Percentiles rank a stretch among this genome's conserved stretches.
Conservation (phyloP, 2,329 filamentous ascomycete species). For the Fusarium azukiicola region DNA sequence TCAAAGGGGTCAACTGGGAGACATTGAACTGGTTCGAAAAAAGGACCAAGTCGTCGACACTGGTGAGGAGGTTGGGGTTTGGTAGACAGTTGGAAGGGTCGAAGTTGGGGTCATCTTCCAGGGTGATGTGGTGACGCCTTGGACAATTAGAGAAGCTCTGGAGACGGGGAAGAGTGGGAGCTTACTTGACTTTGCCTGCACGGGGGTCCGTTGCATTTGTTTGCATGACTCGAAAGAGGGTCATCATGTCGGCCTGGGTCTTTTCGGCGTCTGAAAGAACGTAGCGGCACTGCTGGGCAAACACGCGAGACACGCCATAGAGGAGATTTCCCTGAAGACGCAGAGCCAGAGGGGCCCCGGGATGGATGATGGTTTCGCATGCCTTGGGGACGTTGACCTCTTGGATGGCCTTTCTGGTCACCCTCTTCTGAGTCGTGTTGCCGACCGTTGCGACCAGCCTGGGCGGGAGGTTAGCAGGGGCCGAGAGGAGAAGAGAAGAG, state of each 20-base stretch:
- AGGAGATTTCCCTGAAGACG: constrained; percentile 94
- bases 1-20: constrained; percentile 71
- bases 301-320: constrained; percentile 92
- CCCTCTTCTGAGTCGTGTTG: constrained; percentile 84
- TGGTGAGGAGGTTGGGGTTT: constrained; percentile 61
- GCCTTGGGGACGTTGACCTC: constrained; percentile 93
- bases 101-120: constrained; percentile 92
- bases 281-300: constrained; percentile 92
- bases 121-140: constrained; percentile 87
- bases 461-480: constrained; percentile 19
- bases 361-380: constrained; percentile 92
- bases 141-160: constrained; percentile 25
- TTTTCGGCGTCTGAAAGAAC: constrained; percentile 90
- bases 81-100: constrained; percentile 59
- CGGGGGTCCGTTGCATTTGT: constrained; percentile 83
- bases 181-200: constrained; percentile 86
- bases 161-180: constrained; percentile 62
- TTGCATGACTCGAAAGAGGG: constrained; percentile 79
- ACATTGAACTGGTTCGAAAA: constrained; percentile 63
- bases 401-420: constrained; percentile 93
- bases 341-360: constrained; percentile 91
- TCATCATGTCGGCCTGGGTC: constrained; percentile 86
- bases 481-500: not conserved
- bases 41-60: constrained; percentile 58
- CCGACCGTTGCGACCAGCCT: constrained; percentile 97